Evolutionary conservation across 495 filamentous ascomycete species (phyloP), one percentile per base, ranked within the genome.

Genomic region (Penicillium waksmanii): DNA sequence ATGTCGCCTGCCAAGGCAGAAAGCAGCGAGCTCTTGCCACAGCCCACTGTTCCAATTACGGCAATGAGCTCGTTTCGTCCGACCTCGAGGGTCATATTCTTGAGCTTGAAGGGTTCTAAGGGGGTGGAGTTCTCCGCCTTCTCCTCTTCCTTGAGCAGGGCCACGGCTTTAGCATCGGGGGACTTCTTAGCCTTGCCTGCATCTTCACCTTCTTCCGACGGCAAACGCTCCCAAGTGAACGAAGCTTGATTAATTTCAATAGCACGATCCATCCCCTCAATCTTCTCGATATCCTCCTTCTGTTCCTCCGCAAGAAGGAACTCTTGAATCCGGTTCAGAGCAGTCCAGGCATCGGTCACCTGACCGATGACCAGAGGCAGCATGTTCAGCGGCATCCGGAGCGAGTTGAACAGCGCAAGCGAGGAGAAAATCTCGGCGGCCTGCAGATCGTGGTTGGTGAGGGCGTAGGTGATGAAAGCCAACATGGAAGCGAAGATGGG

Each of bases 401-500:
- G 80, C 5, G 87, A 86, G 66, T 97, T 98, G 81, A 97, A 98
- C 21, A 97, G 76, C 1, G 93, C 94, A 33, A 97, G 78, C 0
- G 95, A 97, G 0, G 93, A 96, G 76, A 98, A 98, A 49, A 97
- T 82, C 17, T 85, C 79, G 0, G 93, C 92, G 0, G 94, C 87
- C 15, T 85, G 74, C 11, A 96, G 81, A 12, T 66, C 68, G 63
- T 94, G 88, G 36, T 87, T 77, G 2, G 92, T 87, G 27, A 96
- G 79, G 2, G 90, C 89, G 69, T 91, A 97, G 5, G 92, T 96
- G 71, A 98, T 93, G 75, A 98, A 98, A 2, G 93, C 83, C 33
- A 97, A 74, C 92, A 98, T 97, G 8, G 93, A 94, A 4, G 93
- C 93, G 65, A 96, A 96, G 40, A 92, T 88, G 7, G 95, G 93